Base-by-base conservation (phyloP, 768 basidiomycete species). In the Tulasnella sp. region DNA sequence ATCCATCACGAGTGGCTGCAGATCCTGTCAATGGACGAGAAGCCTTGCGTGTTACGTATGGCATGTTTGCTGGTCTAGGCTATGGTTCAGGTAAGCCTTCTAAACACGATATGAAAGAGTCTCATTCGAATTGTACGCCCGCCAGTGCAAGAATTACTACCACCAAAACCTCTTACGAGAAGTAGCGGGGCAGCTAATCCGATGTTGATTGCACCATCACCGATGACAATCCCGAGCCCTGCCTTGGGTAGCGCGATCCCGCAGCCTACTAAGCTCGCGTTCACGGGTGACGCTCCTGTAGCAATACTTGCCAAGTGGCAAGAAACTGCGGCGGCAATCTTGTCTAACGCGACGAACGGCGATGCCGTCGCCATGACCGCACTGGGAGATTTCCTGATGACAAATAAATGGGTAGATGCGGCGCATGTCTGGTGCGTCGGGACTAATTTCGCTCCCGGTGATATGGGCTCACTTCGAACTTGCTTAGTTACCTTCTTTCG, bases 401-500 rank as follows among this genome's bases (percentile, higher is more conserved):
- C 78, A 4, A 81, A 83, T 62, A 76, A 84, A 32, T 81, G 86
- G 71, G 69, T 79, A 7, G 84, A 92, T 63, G 91, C 92, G 15
- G 90, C 91, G 21, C 93, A 98, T 73, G 80, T 75, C 58, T 99
- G 96, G 94, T 97, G 65, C 61, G 83, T 71, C 36, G 4, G 9
- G 53, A 6, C 4, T 35, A 21, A 29, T 6, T 27, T 41, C n/a
- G 17, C 5, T 59, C n/a, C 31, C 14, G n/a, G n/a, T n/a, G n/a
- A 8, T 42, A 9, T 40, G 12, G 15, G 23, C 12, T 27, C 9
- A 15, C 17, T 56, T n/a, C 19, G 17, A 27, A 35, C 41, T 15
- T 46, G 41, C 41, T 61, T 32, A 94, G 90, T 66, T 91, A 93
- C 65, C 72, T 98, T 4, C 77, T 98, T 37, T 85, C 94, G 2